phyloP scores from a whole-genome alignment of 2,329 filamentous ascomycete genomes.

The Iodosphaeria phyllophila region DNA sequence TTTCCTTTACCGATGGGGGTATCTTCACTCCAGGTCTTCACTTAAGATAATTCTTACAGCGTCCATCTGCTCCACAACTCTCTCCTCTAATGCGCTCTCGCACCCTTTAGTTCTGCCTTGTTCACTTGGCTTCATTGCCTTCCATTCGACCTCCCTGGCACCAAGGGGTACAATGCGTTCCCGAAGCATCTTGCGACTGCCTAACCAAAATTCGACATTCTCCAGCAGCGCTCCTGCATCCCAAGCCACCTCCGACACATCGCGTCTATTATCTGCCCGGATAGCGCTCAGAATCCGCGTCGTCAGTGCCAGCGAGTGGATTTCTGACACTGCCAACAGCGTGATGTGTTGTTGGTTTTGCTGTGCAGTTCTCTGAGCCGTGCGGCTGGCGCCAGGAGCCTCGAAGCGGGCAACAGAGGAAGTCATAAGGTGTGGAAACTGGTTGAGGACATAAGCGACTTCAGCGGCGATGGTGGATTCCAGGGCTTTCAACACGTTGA shows the following conservation, averaged over 20 bases:
- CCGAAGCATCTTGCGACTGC: constrained; percentile 47
- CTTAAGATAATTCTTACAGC: constrained; percentile 35
- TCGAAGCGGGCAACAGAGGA: constrained; percentile 59
- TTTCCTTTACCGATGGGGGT: no score
- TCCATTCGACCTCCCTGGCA: constrained; percentile 51
- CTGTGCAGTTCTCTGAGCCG: constrained; percentile 8
- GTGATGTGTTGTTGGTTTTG: constrained; percentile 39
- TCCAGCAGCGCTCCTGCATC: constrained; percentile 55
- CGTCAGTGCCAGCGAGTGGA: constrained; percentile 62
- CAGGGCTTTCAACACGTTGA: constrained; percentile 73
- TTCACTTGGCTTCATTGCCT: constrained; percentile 15
- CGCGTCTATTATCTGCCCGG: constrained; percentile 41
- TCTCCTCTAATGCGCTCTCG: constrained; percentile 56
- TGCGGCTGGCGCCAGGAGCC: constrained; percentile 33
- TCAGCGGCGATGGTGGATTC: constrained; percentile 70
- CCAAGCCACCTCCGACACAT: constrained; percentile 59
- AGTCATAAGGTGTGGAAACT: constrained; percentile 63
- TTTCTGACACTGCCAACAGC: constrained; percentile 54
- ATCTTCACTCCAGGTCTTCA: constrained; percentile 26
- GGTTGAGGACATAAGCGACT: constrained; percentile 71
- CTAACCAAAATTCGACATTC: constrained; percentile 68
- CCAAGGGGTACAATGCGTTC: constrained; percentile 57
- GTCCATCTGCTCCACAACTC: constrained; percentile 51
- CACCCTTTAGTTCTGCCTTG: constrained; percentile 19
- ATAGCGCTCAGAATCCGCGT: constrained; percentile 52